Base-by-base conservation (phyloP, 2,329 filamentous ascomycete genomes). In the Trichophyton mentagrophytes region DNA sequence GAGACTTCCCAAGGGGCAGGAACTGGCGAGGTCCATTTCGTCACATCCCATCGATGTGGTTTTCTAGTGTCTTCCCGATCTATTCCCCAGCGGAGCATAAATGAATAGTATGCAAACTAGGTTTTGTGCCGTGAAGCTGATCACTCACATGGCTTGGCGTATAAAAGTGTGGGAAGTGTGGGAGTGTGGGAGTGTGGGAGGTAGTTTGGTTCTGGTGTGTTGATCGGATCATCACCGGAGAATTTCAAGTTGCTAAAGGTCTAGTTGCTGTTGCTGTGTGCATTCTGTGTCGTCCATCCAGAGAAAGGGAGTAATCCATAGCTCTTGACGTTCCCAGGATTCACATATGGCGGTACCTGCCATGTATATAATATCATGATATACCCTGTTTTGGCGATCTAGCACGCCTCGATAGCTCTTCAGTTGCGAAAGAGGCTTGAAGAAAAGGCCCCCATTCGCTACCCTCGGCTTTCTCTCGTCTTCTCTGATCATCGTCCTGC, bases 101-200 rank as follows among this genome's bases (percentile, higher is more conserved):
- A n/a, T 36, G 13, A 17, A 33, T 55, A 36, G 51, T 55, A 55
- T 55, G 51, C 51, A 55, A 55, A 36, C 51, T 55, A 55, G 13
- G 27, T 55, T 55, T 55, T 36, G 51, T 36, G 51, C 30, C 51
- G 51, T 55, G 20, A 51, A 55, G 51, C 51, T 33, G 51, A 55
- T 55, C 51, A 55, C 51, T 55, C 51, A 55, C 51, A 55, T 55
- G 51, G 51, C 51, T 55, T 55, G 51, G 51, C 51, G 25, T 55
- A 17, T n/a, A 55, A 17, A 53, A 30, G 44, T 53, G 49, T 36
- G 49, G 49, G 49, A 55, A 36, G 25, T 20, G 40, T 44, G 40
- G 40, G 40, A 44, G 30, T n/a, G 27, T 38, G 33, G 33, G 4
- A 36, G 25, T 36, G 40, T 44, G 40, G 40, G 40, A 44, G 40